Conservation (phyloP, 1,284 basidiomycete species). For the Leucoagaricus sp. region DNA sequence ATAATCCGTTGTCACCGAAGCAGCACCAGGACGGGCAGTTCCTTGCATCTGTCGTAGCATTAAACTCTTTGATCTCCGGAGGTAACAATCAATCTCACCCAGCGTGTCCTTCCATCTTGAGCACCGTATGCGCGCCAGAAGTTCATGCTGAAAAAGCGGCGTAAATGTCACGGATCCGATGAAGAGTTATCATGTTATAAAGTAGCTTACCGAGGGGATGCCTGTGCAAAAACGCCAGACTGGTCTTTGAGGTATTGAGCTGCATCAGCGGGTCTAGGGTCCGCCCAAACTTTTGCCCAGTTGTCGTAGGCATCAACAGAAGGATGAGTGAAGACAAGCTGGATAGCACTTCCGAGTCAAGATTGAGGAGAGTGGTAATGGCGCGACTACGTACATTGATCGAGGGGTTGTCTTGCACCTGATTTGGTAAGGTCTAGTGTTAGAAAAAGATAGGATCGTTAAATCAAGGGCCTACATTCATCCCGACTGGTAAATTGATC, state of each 20-base stretch:
- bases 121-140: constrained; percentile 60
- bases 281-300: constrained; percentile 57
- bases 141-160: constrained; percentile 43
- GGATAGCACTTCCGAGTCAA: not conserved
- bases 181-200: constrained; percentile 20
- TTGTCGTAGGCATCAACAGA: constrained; percentile 65
- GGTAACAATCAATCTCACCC: constrained; percentile 40
- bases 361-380: not conserved
- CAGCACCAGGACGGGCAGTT: constrained; percentile 64
- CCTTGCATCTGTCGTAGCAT: constrained; percentile 28
- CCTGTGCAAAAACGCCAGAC: constrained; percentile 56
- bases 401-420: constrained; percentile 53
- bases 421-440: not conserved
- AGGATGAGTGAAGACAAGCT: constrained; percentile 68
- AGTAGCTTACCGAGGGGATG: constrained; percentile 47
- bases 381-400: constrained; percentile 48
- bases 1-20: constrained; percentile 48
- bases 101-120: constrained; percentile 49
- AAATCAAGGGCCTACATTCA: constrained; percentile 32
- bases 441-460: not conserved
- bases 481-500: constrained; percentile 63
- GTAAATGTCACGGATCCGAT: not conserved
- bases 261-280: constrained; percentile 55
- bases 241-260: constrained; percentile 51
- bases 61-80: not conserved